Evolutionary conservation across 257 asterid genomes (phyloP).

Genomic region (Solanum piurae): DNA sequence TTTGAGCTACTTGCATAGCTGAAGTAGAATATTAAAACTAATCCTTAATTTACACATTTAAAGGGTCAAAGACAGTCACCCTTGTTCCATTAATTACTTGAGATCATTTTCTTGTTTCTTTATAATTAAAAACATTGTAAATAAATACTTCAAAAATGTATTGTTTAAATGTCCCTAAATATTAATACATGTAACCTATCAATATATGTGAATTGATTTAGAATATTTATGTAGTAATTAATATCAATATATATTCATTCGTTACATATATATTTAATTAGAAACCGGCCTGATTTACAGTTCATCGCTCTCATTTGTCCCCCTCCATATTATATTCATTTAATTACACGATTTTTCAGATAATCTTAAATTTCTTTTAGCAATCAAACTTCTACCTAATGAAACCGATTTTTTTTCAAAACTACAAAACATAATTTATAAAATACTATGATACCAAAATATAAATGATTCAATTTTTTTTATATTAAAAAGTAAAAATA

Average conservation of each 20-base stretch:
- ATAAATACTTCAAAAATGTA: background rate
- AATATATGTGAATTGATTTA: background rate
- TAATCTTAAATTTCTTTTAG: too few relatives aligned
- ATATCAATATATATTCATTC: background rate
- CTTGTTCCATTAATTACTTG: too few relatives aligned
- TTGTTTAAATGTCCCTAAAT: background rate
- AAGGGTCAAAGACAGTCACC: too few relatives aligned
- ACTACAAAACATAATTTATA: background rate
- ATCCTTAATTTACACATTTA: background rate
- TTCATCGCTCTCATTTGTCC: background rate
- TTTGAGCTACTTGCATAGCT: background rate
- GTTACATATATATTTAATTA: background rate
- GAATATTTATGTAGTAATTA: background rate
- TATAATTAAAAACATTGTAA: background rate
- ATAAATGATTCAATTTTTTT: background rate
- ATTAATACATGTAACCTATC: background rate
- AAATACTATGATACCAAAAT: background rate
- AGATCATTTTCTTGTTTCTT: too few relatives aligned
- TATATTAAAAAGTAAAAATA: rapidly evolving
- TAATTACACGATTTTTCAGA: background rate
- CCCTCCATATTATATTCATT: background rate
- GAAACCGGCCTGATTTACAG: background rate
- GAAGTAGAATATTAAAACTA: background rate
- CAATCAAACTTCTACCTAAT: too few relatives aligned
- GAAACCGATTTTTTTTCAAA: too few relatives aligned